Evolutionary conservation across 345 rosid species (phyloP), one percentile per base, ranked within the genome.

Genomic region (Psidium friedrichsthalianum): DNA sequence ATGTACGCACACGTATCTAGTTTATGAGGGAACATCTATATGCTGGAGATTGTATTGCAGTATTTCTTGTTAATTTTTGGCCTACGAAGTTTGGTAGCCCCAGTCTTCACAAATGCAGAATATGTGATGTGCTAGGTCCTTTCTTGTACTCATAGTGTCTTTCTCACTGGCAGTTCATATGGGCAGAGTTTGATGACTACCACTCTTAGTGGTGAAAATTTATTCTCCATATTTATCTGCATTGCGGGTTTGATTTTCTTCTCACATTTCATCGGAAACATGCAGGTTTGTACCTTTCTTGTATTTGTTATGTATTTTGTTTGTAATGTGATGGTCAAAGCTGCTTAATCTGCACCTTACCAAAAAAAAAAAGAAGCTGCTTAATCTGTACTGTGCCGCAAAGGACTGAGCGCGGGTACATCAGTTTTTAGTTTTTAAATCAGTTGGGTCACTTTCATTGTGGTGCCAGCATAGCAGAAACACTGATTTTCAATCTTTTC

Each of bases 211-310:
- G 88, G 92, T 16, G 98, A 96, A 90, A 93, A 91, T 14, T 53
- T 93, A 69, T 92, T 96, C 89, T 89, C 95, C 88, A 91, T 94
- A 88, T 56, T 90, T 74, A 91, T 96, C 27, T 92, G 95, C 90
- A 93, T 96, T 8, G 88, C 88, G 24, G 98, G 98, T 51, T 92
- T 95, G 14, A 93, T 94, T 83, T 90, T 96, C 89, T 96, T 94
- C 90, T 94, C 95, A 21, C 97, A 94, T 93, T 94, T 96, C 74
- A 93, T 96, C 40, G 98, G 99, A 53, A 93, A 95, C 85, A 93
- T 96, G 91, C 99, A 94, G 95, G 98, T 94, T 24, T 54, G 56
- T 69, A 44, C 32, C 54, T 74, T 10, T 36, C 32, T 42, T 69
- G 24, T 15, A 20, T 27, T 40, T 82, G 64, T 47, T 55, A 18